Base-by-base conservation (phyloP, 164 flowering plant genomes). In the Sextonia rubra region DNA sequence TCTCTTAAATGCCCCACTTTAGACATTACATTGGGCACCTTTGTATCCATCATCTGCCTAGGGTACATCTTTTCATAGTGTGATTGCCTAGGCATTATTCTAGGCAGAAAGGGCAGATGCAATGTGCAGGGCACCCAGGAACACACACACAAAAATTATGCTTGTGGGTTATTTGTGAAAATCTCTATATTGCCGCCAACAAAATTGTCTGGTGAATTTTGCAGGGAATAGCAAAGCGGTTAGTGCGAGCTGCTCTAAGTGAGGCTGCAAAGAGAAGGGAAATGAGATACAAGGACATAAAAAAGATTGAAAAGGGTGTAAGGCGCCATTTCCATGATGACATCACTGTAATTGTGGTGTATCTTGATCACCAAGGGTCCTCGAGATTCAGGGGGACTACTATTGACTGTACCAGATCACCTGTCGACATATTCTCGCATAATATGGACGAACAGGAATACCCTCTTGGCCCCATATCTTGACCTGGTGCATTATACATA, bases 311-410 rank as follows among this genome's bases (percentile, higher is more conserved):
- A 72, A 85, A 80, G 58, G 87, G 87, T 11, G 25, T 77, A 3
- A 68, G 87, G 67, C 80, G 84, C 47, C 85, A 85, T 68, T 83
- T 85, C 71, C 87, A 85, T 9, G 87, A 85, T 72, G 85, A 83
- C 66, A 85, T 85, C 24, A 79, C 83, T 6, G 87, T 85, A 47
- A 77, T 85, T 5, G 87, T 85, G 37, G 75, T 83, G 1, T 85
- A 79, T 68, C 85, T 85, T 22, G 87, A 83, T 74, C 77, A 73
- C 47, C 78, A 60, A 67, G 73, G 71, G 12, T 15, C 72, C 55
- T 68, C 70, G 30, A 82, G 70, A 49, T 66, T 47, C 29, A 75
- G 61, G 58, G 68, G 65, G 22, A 64, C n/a, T 47, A 37, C 44
- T 44, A 32, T 75, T 37, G 83, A 71, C 58, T 75, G 75, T 68